phyloP scores from a whole-genome alignment of 2,329 filamentous ascomycete genomes.

The Diplodia sapinea region DNA sequence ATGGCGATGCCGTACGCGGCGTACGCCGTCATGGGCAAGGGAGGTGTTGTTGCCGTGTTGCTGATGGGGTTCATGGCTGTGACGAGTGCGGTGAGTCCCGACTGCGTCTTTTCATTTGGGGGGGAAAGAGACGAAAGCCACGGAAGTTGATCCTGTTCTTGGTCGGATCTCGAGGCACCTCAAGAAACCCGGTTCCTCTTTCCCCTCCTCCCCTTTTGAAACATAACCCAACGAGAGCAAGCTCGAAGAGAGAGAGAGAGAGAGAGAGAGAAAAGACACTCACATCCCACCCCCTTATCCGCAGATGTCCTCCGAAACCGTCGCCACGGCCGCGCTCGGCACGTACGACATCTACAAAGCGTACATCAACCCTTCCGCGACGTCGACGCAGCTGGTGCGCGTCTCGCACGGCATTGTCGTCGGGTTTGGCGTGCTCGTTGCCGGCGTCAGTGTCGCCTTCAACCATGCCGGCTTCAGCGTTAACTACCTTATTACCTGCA shows the following conservation, averaged over 20 bases:
- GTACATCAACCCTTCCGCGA: constrained; percentile 48
- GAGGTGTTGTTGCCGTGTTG: constrained; percentile 41
- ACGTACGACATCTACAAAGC: constrained; percentile 55
- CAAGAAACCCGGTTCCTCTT: too few relatives aligned
- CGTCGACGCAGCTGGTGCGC: constrained; percentile 46
- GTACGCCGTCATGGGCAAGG: constrained; percentile 40
- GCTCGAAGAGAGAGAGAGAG: background rate
- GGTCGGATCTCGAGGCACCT: too few relatives aligned
- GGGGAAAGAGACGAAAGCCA: background rate
- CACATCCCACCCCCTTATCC: background rate
- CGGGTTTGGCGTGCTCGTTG: constrained; percentile 50
- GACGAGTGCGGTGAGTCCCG: constrained; percentile 35
- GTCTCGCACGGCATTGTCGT: constrained; percentile 50
- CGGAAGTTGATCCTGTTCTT: too few relatives aligned
- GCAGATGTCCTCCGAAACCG: constrained; percentile 47
- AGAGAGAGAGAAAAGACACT: background rate
- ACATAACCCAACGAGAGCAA: too few relatives aligned
- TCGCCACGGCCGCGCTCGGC: constrained; percentile 49
- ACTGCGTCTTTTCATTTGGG: background rate
- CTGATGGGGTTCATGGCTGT: constrained; percentile 46
- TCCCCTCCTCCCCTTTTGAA: too few relatives aligned
- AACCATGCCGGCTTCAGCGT: constrained; percentile 30
- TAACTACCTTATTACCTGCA: constrained; percentile 39
- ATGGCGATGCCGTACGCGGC: constrained; percentile 43
- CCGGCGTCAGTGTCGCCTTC: constrained; percentile 43